Conservation (phyloP, 306 rosid genomes). For the Vigna trinervia region DNA sequence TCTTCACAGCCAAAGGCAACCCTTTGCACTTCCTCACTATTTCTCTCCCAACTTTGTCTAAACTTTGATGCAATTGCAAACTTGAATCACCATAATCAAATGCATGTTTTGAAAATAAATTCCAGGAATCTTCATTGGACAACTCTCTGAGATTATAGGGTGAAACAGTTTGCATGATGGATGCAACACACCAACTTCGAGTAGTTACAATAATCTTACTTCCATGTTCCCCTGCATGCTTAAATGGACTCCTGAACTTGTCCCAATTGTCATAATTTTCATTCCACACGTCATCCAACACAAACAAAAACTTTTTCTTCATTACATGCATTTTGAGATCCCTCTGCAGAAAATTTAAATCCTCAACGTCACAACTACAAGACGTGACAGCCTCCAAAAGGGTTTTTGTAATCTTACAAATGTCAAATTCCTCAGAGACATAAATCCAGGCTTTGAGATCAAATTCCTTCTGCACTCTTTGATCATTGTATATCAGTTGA, state of each 20-base stretch:
- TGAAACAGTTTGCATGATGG: conserved; percentile 49
- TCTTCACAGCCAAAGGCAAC: conserved; percentile 54
- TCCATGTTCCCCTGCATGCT: conserved; percentile 46
- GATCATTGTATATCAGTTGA: conserved; percentile 57
- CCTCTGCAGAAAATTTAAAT: conserved; percentile 48
- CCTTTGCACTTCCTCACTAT: conserved; percentile 54
- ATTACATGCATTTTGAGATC: conserved; percentile 21
- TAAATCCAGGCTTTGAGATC: conserved; percentile 57
- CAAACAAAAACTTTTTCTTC: conserved; percentile 49
- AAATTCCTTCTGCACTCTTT: conserved; percentile 44
- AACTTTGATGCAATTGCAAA: conserved; percentile 12
- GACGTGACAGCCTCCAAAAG: conserved; percentile 48
- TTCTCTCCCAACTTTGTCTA: conserved; percentile 43
- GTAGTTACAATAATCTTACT: conserved; percentile 55
- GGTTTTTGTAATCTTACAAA: conserved; percentile 44
- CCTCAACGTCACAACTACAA: conserved; percentile 19
- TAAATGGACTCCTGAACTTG: conserved; percentile 46
- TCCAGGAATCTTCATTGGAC: conserved; percentile 48
- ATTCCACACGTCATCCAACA: conserved; percentile 67
- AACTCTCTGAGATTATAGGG: conserved; percentile 43
- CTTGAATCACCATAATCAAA: conserved; percentile 36
- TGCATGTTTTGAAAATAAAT: conserved; percentile 50
- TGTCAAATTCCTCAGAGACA: conserved; percentile 57
- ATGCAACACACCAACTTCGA: conserved; percentile 43
- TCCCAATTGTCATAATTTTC: conserved; percentile 50